A percentile compares a stretch with the other conserved stretches of the same genome.
phyloP scores from a whole-genome alignment of 768 basidiomycete species.

The Fomitopsis serialis region DNA sequence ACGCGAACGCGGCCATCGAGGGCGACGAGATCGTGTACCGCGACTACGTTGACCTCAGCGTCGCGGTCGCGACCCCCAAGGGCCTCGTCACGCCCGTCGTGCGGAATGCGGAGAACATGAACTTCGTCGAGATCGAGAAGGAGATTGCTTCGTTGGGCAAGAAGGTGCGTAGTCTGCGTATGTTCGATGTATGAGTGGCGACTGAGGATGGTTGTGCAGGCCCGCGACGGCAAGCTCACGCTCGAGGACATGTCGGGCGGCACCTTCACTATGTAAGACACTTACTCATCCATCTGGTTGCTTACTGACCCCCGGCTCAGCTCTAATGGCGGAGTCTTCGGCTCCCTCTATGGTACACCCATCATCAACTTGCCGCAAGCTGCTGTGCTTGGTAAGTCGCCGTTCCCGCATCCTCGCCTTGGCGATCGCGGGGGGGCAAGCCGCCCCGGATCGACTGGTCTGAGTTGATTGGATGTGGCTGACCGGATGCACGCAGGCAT shows the following conservation, averaged over 20 bases:
- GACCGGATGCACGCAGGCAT: constrained; percentile 50
- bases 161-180: constrained; percentile 49
- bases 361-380: constrained; percentile 97
- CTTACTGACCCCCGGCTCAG: constrained; percentile 34
- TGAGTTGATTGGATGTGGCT: neutral
- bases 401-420: neutral
- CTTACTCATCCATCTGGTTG: neutral
- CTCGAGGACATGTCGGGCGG: constrained; percentile 98
- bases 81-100: constrained; percentile 96
- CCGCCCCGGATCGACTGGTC: neutral
- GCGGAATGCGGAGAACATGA: constrained; percentile 82
- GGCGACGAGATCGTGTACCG: constrained; percentile 90
- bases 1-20: constrained; percentile 92
- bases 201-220: constrained; percentile 34
- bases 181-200: constrained; percentile 1
- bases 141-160: constrained; percentile 88
- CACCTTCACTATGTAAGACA: constrained; percentile 91
- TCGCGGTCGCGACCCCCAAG: constrained; percentile 96
- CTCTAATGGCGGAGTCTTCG: constrained; percentile 98
- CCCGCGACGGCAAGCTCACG: constrained; percentile 88
- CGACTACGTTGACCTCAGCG: constrained; percentile 89
- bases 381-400: constrained; percentile 73
- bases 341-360: constrained; percentile 95
- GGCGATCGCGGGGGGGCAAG: neutral
- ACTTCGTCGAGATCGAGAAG: constrained; percentile 86